Conservation (phyloP, 2,329 filamentous ascomycete genomes). For the Pezicula rhizophila region DNA sequence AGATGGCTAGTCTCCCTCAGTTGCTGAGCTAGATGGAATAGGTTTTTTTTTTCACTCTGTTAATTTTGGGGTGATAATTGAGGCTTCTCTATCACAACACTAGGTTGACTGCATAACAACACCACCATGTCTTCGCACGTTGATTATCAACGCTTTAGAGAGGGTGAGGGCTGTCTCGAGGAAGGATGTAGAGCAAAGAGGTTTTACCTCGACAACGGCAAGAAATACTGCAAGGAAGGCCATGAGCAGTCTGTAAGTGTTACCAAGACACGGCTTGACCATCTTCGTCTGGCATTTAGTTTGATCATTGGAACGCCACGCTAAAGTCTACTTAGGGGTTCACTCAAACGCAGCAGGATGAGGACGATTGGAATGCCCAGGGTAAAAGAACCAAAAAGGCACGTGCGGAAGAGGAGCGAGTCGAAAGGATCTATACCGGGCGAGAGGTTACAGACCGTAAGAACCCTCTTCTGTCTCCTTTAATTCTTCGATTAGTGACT, state of each 20-base stretch:
- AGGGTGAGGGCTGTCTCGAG: slow-evolving; percentile 44
- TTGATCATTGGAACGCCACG: background rate
- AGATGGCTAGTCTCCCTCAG: too few relatives aligned
- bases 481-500: too few relatives aligned
- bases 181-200: slow-evolving; percentile 55
- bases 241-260: slow-evolving; percentile 54
- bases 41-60: too few relatives aligned
- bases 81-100: too few relatives aligned
- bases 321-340: slow-evolving; percentile 22
- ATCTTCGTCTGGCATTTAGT: background rate
- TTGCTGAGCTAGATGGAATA: too few relatives aligned
- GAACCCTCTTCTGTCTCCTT: too few relatives aligned
- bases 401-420: slow-evolving; percentile 53
- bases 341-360: slow-evolving; percentile 48
- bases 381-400: slow-evolving; percentile 50
- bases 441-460: slow-evolving; percentile 56
- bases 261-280: slow-evolving; percentile 1
- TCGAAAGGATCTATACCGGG: slow-evolving; percentile 55
- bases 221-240: slow-evolving; percentile 58
- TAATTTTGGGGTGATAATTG: too few relatives aligned
- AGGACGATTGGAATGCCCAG: slow-evolving; percentile 61
- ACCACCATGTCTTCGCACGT: slow-evolving; percentile 23
- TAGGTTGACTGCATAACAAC: too few relatives aligned
- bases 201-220: slow-evolving; percentile 56
- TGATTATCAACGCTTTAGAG: slow-evolving; percentile 31